These are phyloP conservation scores for Debaryomyces sp. DNA, from an alignment of 1,139 yeast genomes.

Conservation along the genomic window DNA sequence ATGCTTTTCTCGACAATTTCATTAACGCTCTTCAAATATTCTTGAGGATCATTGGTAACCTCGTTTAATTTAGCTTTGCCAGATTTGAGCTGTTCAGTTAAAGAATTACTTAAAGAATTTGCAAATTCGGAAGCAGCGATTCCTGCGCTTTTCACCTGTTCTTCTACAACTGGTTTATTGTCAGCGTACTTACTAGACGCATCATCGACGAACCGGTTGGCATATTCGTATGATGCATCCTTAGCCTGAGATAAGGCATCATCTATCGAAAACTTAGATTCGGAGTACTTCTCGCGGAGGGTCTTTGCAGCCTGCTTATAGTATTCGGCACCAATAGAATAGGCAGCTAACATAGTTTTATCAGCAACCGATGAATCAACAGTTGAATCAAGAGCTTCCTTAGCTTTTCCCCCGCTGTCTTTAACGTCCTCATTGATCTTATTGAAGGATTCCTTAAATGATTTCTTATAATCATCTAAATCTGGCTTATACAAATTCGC, in stretches of 20 bases:
- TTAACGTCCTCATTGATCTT: slow-evolving; percentile 7
- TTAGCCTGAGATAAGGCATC: slow-evolving; percentile 25
- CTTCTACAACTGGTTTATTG: slow-evolving; percentile 16
- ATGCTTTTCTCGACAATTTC: slow-evolving; percentile 6
- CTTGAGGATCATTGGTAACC: slow-evolving; percentile 18
- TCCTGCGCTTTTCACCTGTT: slow-evolving; percentile 15
- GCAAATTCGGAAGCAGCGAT: slow-evolving; percentile 20
- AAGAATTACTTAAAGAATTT: slow-evolving; percentile 9
- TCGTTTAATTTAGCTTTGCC: slow-evolving; percentile 21
- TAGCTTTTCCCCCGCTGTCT: slow-evolving; percentile 2
- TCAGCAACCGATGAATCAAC: slow-evolving; percentile 20
- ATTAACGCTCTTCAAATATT: slow-evolving; percentile 17
- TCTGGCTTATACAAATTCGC: slow-evolving; percentile 23
- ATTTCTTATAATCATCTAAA: slow-evolving; percentile 20
- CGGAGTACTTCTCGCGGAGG: slow-evolving; percentile 26
- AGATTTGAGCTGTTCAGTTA: slow-evolving; percentile 12
- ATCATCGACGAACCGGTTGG: slow-evolving; percentile 17
- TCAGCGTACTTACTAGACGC: slow-evolving; percentile 15
- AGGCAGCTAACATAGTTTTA: slow-evolving; percentile 22
- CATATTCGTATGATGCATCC: slow-evolving; percentile 25
- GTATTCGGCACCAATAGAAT: slow-evolving; percentile 38
- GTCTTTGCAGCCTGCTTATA: slow-evolving; percentile 40
- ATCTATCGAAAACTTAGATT: slow-evolving; percentile 21
- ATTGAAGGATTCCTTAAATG: slow-evolving; percentile 13
- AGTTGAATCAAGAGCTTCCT: slow-evolving; percentile 8